Evolutionary conservation across 495 filamentous ascomycete genomes (phyloP).

Genomic region (Daldinia grandis): DNA sequence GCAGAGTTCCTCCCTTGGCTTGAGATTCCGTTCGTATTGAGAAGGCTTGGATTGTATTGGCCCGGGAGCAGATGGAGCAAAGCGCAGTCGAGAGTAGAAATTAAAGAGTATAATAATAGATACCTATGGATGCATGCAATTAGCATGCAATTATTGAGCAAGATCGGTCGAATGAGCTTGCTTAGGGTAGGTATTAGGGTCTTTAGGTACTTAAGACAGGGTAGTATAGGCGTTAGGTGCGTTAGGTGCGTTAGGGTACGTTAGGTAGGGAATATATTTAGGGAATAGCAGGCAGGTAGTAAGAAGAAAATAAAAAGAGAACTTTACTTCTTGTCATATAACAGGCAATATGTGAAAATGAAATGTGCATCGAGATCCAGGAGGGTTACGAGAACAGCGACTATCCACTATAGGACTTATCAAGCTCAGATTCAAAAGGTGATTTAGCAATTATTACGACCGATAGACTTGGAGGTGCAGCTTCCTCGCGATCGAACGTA

Average conservation of each 20-base stretch:
- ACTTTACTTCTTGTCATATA: background rate
- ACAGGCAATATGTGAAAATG: background rate
- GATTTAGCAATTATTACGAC: slow-evolving; percentile 10
- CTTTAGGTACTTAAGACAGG: background rate
- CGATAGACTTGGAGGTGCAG: slow-evolving; percentile 8
- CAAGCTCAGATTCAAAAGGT: background rate
- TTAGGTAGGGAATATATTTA: background rate
- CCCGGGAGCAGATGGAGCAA: background rate
- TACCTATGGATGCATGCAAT: background rate
- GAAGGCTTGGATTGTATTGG: background rate
- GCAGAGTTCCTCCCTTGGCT: slow-evolving; percentile 6
- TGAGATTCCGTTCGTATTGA: background rate
- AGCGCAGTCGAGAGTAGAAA: background rate
- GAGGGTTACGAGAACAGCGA: background rate
- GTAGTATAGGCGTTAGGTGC: no score
- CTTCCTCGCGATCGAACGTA: slow-evolving; percentile 9
- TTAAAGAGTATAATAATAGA: background rate
- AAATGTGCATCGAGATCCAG: background rate
- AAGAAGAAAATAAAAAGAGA: background rate
- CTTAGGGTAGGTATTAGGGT: background rate
- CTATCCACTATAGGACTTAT: background rate
- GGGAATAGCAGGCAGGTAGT: background rate
- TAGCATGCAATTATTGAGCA: background rate
- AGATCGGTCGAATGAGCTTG: background rate
- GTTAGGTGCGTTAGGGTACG: no score